Conservation (phyloP, 169 alveolate genomes). For the Plasmodium relictum region DNA sequence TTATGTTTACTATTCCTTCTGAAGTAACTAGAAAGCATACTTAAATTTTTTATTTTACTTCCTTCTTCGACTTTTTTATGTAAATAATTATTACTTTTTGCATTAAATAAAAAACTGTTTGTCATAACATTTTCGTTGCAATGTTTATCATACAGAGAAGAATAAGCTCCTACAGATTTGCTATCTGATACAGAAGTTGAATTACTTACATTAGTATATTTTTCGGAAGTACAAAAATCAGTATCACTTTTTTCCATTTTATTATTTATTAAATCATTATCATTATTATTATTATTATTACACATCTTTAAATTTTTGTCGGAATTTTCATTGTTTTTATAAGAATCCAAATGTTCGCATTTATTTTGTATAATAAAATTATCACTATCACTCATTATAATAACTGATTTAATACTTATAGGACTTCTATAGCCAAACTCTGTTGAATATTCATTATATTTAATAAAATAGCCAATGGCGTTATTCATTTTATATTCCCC, state of each 20-base stretch:
- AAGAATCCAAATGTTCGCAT: constrained; percentile 29
- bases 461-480: constrained; percentile 79
- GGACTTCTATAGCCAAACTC: constrained; percentile 80
- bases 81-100: not conserved
- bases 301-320: not conserved
- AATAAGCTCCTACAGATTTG: not conserved
- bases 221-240: not conserved
- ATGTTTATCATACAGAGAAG: not conserved
- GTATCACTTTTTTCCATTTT: not conserved
- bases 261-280: not conserved
- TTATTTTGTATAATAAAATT: constrained; percentile 70
- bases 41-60: constrained; percentile 4
- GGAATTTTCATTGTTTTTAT: not conserved
- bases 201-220: not conserved
- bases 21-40: constrained; percentile 20
- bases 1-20: constrained; percentile 66
- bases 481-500: constrained; percentile 81
- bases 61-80: not conserved
- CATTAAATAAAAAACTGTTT: not conserved
- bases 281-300: not conserved
- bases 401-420: constrained; percentile 45
- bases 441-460: constrained; percentile 68
- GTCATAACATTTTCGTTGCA: not conserved
- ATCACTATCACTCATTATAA: constrained; percentile 74
- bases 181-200: not conserved